phyloP scores from a whole-genome alignment of 306 rosid species.

The Pterocarpus macrocarpus region DNA sequence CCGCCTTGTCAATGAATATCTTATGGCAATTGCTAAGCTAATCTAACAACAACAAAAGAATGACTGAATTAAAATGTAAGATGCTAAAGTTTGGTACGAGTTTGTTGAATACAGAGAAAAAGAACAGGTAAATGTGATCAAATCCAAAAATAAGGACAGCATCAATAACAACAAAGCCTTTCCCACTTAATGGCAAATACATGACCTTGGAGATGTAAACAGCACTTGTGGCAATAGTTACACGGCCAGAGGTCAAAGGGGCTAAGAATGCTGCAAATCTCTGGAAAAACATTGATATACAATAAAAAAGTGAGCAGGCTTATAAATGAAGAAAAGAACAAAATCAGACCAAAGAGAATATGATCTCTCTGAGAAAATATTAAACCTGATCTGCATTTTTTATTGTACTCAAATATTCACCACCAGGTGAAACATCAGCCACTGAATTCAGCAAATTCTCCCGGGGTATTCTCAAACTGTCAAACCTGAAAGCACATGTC shows the following conservation, averaged over 20 bases:
- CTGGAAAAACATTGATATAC: slow-evolving; percentile 56
- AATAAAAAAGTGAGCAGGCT: slow-evolving; percentile 19
- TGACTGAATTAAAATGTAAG: slow-evolving; percentile 10
- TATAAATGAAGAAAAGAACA: slow-evolving; percentile 18
- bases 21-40: slow-evolving; percentile 85
- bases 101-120: not conserved
- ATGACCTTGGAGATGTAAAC: slow-evolving; percentile 78
- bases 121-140: slow-evolving; percentile 18
- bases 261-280: slow-evolving; percentile 95
- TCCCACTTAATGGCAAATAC: too few relatives aligned
- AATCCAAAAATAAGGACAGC: slow-evolving; percentile 37
- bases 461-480: slow-evolving; percentile 80
- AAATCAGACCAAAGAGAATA: slow-evolving; percentile 1
- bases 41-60: slow-evolving; percentile 56
- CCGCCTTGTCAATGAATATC: slow-evolving; percentile 86
- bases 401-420: slow-evolving; percentile 87
- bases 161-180: not conserved
- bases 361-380: slow-evolving; percentile 35
- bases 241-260: slow-evolving; percentile 91
- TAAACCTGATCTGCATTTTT: slow-evolving; percentile 79
- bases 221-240: slow-evolving; percentile 67
- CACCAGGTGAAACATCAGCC: slow-evolving; percentile 85
- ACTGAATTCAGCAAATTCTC: slow-evolving; percentile 96
- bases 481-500: slow-evolving; percentile 65
- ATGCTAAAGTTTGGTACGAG: slow-evolving; percentile 28